Evolutionary conservation across 495 filamentous ascomycete species (phyloP), one percentile per base, ranked within the genome.

Genomic region (Jackrogersella minutella): DNA sequence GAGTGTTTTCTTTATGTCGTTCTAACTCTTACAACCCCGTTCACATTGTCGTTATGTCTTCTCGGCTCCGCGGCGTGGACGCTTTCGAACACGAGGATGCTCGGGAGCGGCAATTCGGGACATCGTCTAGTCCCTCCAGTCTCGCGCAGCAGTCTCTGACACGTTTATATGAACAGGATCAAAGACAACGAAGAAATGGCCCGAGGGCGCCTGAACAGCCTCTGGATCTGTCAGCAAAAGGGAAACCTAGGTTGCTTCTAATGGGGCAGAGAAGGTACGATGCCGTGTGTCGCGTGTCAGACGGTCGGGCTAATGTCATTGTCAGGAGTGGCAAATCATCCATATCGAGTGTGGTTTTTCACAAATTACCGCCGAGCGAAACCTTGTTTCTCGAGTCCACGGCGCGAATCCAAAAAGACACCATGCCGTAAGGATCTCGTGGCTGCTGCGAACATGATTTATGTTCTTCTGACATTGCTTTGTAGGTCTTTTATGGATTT

Each of bases 401-500:
- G 7, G 93, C 92, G 0, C 85, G 88, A 17, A 96, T 98, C 58
- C 91, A 94, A 70, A 97, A 94, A 73, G 93, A 97, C 63, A 90
- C 90, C 1, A 91, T 97, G 74, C 92, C 93, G 93, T 97, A 72
- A 66, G 79, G 16, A 36, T 10, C 46, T 46, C 10, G 3, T n/a
- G 39, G 24, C 16, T 28, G 33, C 37, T 41, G 16, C 19, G 33
- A 3, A 17, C 39, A 2, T 13, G 36, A 14, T 19, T 26, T 26
- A 7, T 41, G 37, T 13, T 31, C 24, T 17, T 34, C 51, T 43
- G 36, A 66, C 22, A 11, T 36, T 19, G 11, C 26, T 5, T 24
- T 24, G 36, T 58, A 97, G 94, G 71, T 97, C 94, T 5, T 97
- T 99, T 69, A 96, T 98, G 93, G 93, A 97, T 71, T 97, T 99